Base-by-base conservation (phyloP, 202 grass and related monocot species). In the Digitaria exilis region DNA sequence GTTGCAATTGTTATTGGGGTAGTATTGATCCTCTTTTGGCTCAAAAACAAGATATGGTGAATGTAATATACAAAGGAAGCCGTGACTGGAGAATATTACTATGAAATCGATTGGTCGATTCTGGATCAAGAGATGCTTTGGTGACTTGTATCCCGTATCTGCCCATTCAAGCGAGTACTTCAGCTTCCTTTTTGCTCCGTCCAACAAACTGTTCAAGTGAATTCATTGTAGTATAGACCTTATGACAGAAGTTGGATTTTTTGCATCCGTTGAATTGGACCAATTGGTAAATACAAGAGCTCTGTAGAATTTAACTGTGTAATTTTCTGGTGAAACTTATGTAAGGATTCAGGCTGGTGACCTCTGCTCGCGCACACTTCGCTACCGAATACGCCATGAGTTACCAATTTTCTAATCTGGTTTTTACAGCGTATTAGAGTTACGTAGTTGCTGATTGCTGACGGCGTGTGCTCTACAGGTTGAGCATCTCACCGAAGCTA, bases 11-110 rank as follows among this genome's bases (percentile, higher is more conserved):
- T 98, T 65, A 81, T 98, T 6, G 93, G 96, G 34, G 46, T 98
- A 9, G 96, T 98, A 52, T 76, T 95, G 48, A 84, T 98, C 55
- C 85, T 98, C 14, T 95, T 95, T 67, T 98, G 96, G 96, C 65
- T 93, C 45, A 98, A 87, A 77, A 88, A 83, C 66, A 98, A 98
- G 89, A 89, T 98, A 73, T 96, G 96, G 93, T 98, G 85, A 98
- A 76, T 84, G n/a, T 46, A 67, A 66, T 26, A 30, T 50, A 74
- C 35, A 10, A 71, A 51, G 51, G 42, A 79, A 75, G 59, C 30
- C 65, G 46, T 82, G 49, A 82, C 50, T 41, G 1, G 83, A 59
- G 44, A 73, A 52, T 22, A 78, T n/a, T n/a, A 67, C 4, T 29
- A 69, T 51, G 69, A 31, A 71, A 37, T 59, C 10, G 56, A 11